These are phyloP conservation scores for Globomyces pollinis-pini DNA, from an alignment of 192 early-diverging fungal genomes.

Conservation along the genomic window DNA sequence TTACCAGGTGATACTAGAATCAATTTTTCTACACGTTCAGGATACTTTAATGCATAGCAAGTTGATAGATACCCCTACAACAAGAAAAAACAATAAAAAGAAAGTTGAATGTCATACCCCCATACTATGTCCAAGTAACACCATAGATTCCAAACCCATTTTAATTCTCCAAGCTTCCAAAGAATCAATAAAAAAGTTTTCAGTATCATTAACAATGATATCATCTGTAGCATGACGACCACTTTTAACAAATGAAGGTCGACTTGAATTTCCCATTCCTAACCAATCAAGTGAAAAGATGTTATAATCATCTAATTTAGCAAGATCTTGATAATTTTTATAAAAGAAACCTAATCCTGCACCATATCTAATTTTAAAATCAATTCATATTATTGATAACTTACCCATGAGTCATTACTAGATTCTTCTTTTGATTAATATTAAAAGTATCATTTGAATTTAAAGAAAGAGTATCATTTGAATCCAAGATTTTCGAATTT, in stretches of 20 bases:
- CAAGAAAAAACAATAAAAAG: constrained; percentile 56
- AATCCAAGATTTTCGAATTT: constrained; percentile 3
- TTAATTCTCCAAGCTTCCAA: constrained; percentile 80
- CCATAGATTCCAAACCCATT: constrained; percentile 75
- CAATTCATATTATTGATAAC: no score
- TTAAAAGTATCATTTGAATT: no score
- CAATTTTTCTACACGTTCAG: constrained; percentile 75
- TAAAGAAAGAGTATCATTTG: no score
- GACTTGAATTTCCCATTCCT: constrained; percentile 85
- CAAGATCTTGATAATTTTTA: constrained; percentile 31
- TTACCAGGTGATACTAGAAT: constrained; percentile 80
- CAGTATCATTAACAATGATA: constrained; percentile 37
- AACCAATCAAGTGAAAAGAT: constrained; percentile 85
- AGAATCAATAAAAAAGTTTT: constrained; percentile 82
- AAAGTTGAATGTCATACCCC: not conserved
- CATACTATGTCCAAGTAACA: constrained; percentile 54
- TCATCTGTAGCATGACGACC: constrained; percentile 33
- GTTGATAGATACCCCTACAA: constrained; percentile 77
- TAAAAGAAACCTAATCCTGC: constrained; percentile 76
- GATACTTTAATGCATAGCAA: constrained; percentile 81
- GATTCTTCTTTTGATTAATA: constrained; percentile 24
- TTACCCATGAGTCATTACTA: constrained; percentile 73
- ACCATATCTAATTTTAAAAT: no score
- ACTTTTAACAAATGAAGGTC: constrained; percentile 55
- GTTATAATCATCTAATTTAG: constrained; percentile 43